Percentiles rank a stretch among this genome's conserved stretches.
Conservation (phyloP, 352 stramenopile genomes). For the Phytophthora rubi region DNA sequence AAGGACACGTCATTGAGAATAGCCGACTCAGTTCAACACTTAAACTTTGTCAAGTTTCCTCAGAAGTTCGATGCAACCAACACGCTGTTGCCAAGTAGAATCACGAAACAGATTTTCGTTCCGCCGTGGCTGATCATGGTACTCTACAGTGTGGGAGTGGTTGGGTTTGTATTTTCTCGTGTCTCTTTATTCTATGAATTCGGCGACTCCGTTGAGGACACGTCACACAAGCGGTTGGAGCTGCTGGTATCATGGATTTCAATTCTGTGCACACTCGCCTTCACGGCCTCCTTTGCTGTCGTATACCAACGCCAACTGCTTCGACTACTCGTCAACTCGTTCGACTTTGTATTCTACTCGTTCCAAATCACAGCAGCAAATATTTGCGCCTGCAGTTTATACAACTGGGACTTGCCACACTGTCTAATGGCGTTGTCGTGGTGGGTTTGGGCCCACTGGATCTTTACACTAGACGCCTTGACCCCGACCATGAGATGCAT, state of each 20-base stretch:
- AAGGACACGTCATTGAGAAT: slow-evolving; percentile 16
- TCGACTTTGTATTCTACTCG: slow-evolving; percentile 52
- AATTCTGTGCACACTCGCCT: slow-evolving; percentile 15
- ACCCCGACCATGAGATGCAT: slow-evolving; percentile 37
- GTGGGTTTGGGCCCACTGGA: slow-evolving; percentile 38
- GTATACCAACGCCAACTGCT: slow-evolving; percentile 49
- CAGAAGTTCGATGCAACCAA: slow-evolving; percentile 11
- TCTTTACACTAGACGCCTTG: slow-evolving; percentile 39
- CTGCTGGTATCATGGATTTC: neutral
- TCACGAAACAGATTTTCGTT: neutral
- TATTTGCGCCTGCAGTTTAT: slow-evolving; percentile 35
- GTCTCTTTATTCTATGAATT: neutral
- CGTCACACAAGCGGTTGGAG: neutral
- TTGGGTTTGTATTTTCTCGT: slow-evolving; percentile 10
- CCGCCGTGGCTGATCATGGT: neutral
- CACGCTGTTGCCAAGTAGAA: slow-evolving; percentile 8
- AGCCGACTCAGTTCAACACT: slow-evolving; percentile 29
- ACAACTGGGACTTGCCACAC: slow-evolving; percentile 11
- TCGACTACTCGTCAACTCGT: slow-evolving; percentile 35
- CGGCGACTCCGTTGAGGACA: neutral
- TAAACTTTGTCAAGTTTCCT: slow-evolving; percentile 24
- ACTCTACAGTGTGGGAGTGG: slow-evolving; percentile 7
- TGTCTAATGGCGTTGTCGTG: slow-evolving; percentile 21
- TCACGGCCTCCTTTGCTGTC: slow-evolving; percentile 17
- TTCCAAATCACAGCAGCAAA: slow-evolving; percentile 35